These are phyloP conservation scores for Madurella fahalii DNA, from an alignment of 2,329 filamentous ascomycete species.

Conservation along the genomic window DNA sequence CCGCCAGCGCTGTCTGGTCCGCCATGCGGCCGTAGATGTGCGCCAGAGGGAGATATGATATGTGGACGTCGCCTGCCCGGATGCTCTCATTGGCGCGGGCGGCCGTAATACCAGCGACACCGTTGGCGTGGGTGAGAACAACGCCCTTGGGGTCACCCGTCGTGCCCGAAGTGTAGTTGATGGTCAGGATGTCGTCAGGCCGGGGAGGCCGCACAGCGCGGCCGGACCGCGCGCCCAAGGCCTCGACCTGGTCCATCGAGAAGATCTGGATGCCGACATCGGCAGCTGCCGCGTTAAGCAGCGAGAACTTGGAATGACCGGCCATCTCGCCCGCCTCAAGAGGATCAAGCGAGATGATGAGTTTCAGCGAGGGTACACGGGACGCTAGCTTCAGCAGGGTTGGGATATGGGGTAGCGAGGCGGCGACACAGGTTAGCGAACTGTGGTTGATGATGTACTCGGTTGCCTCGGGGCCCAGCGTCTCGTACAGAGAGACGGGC, in stretches of 20 bases:
- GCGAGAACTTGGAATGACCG: conserved; percentile 71
- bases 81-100: conserved; percentile 54
- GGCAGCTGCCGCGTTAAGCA: conserved; percentile 71
- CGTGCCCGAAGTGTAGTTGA: conserved; percentile 87
- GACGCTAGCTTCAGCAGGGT: conserved; percentile 73
- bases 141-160: conserved; percentile 82
- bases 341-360: conserved; percentile 83
- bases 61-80: conserved; percentile 54
- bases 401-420: conserved; percentile 76
- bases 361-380: conserved; percentile 74
- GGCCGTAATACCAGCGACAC: conserved; percentile 66
- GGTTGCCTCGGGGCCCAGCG: conserved; percentile 82
- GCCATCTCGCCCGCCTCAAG: conserved; percentile 73
- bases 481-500: conserved; percentile 94
- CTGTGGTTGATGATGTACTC: conserved; percentile 97
- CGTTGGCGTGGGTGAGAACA: conserved; percentile 74
- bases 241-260: conserved; percentile 76
- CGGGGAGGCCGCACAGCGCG: conserved; percentile 67
- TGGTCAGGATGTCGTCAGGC: conserved; percentile 76
- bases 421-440: conserved; percentile 67
- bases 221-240: conserved; percentile 67
- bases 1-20: conserved; percentile 70
- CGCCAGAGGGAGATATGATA: conserved; percentile 88
- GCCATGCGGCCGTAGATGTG: conserved; percentile 88
- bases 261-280: conserved; percentile 74